phyloP scores from a whole-genome alignment of 306 rosid genomes.

The Castanea sativa region DNA sequence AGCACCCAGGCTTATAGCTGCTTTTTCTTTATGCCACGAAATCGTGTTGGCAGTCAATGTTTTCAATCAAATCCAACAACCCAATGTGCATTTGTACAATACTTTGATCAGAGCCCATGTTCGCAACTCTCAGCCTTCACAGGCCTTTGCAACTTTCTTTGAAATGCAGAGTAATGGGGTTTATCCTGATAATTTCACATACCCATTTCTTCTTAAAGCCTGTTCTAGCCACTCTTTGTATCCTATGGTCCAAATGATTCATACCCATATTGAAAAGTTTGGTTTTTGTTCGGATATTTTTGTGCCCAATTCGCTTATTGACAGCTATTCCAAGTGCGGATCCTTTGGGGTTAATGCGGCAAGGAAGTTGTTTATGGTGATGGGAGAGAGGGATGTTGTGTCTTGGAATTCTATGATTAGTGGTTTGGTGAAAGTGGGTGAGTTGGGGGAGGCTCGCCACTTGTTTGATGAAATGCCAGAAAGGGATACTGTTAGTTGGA shows the following conservation, averaged over 20 bases:
- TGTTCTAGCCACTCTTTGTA: slow-evolving; percentile 45
- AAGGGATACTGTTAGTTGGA: slow-evolving; percentile 81
- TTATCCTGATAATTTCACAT: slow-evolving; percentile 61
- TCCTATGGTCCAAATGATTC: slow-evolving; percentile 50
- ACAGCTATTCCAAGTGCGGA: slow-evolving; percentile 63
- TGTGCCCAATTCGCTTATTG: slow-evolving; percentile 69
- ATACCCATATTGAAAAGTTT: slow-evolving; percentile 56
- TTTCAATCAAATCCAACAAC: slow-evolving; percentile 58
- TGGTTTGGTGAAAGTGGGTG: slow-evolving; percentile 51
- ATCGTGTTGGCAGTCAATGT: slow-evolving; percentile 51
- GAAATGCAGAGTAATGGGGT: slow-evolving; percentile 48
- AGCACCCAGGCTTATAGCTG: slow-evolving; percentile 65
- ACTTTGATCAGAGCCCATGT: slow-evolving; percentile 69
- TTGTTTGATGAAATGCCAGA: slow-evolving; percentile 75
- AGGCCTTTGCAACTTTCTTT: slow-evolving; percentile 46
- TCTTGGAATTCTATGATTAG: slow-evolving; percentile 71
- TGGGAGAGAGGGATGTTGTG: slow-evolving; percentile 57
- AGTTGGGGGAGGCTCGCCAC: slow-evolving; percentile 42
- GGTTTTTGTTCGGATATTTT: slow-evolving; percentile 60
- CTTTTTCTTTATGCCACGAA: slow-evolving; percentile 67
- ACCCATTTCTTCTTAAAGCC: slow-evolving; percentile 50
- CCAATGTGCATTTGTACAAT: slow-evolving; percentile 64
- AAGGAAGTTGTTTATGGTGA: slow-evolving; percentile 42
- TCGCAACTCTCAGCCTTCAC: slow-evolving; percentile 43
- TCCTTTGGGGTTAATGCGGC: slow-evolving; percentile 43